A percentile compares a stretch with the other conserved stretches of the same genome.
These are phyloP conservation scores for Citrus hindsii DNA, from an alignment of 345 rosid genomes.

Conservation along the genomic window DNA sequence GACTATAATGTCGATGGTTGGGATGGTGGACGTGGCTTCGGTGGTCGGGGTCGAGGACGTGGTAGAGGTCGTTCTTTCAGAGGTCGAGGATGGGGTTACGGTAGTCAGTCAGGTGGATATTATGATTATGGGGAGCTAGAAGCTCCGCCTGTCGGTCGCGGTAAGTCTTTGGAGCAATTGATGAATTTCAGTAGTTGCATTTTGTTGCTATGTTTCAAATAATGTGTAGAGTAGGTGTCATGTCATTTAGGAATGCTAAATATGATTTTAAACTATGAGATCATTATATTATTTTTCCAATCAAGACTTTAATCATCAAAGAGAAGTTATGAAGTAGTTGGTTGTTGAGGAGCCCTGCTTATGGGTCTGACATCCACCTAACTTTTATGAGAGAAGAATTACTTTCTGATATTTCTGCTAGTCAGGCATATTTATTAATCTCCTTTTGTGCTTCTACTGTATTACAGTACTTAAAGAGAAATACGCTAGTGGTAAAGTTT, in stretches of 20 bases:
- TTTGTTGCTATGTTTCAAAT: background rate
- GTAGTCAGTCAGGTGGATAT: conserved; percentile 24
- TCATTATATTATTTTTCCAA: background rate
- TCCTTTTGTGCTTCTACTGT: background rate
- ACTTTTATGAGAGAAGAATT: background rate
- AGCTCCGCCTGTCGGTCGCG: conserved; percentile 20
- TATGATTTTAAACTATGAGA: background rate
- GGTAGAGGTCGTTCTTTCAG: conserved; percentile 26
- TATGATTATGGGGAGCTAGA: conserved; percentile 26
- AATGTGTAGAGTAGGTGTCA: background rate
- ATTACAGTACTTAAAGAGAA: background rate
- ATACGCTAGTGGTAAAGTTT: background rate
- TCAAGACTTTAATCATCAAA: background rate
- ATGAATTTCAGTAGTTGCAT: no score
- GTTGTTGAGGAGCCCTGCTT: background rate
- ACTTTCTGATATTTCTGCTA: background rate
- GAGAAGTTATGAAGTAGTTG: background rate
- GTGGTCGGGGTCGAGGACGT: conserved; percentile 27
- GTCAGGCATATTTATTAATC: background rate
- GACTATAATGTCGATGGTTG: conserved; percentile 24
- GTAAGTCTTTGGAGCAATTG: conserved; percentile 20
- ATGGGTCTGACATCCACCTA: background rate
- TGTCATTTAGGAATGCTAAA: background rate
- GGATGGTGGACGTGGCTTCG: conserved; percentile 26
- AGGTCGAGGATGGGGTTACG: conserved; percentile 30